These are phyloP conservation scores for Termitomyces sp. DNA, from an alignment of 768 basidiomycete species.

Conservation along the genomic window DNA sequence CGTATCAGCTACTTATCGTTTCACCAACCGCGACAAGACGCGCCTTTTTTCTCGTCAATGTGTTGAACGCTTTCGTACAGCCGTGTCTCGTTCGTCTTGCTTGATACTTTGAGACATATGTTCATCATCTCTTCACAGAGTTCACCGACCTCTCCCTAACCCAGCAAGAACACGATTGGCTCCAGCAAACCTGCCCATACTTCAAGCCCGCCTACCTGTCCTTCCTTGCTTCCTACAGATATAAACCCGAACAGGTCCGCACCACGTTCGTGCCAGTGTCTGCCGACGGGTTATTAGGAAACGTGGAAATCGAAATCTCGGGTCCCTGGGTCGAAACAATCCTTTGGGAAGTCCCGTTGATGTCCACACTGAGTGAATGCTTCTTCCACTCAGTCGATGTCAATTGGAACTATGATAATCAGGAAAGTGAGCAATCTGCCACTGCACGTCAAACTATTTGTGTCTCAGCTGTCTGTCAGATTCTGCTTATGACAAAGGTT, in stretches of 20 bases:
- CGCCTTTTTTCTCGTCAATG: conserved; percentile 63
- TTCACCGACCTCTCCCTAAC: conserved; percentile 62
- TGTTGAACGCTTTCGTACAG: conserved; percentile 50
- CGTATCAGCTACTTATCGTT: conserved; percentile 64
- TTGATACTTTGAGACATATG: background rate
- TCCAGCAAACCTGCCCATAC: conserved; percentile 66
- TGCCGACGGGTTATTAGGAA: conserved; percentile 45
- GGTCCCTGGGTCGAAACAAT: conserved; percentile 84
- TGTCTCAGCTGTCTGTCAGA: conserved; percentile 34
- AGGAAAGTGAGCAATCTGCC: conserved; percentile 47
- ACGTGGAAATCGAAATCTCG: conserved; percentile 62
- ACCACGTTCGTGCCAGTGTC: conserved; percentile 58
- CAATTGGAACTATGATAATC: conserved; percentile 84
- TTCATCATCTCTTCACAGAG: conserved; percentile 32
- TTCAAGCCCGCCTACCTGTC: conserved; percentile 68
- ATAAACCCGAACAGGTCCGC: conserved; percentile 68
- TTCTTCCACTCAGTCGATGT: conserved; percentile 73
- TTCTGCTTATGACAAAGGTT: conserved; percentile 66
- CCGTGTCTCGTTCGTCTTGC: conserved; percentile 45
- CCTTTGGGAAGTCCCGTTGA: conserved; percentile 93
- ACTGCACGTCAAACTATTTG: background rate
- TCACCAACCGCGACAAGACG: conserved; percentile 69
- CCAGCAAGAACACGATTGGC: conserved; percentile 58
- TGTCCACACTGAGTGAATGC: conserved; percentile 87
- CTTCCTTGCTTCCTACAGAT: conserved; percentile 65